phyloP scores from a whole-genome alignment of 768 basidiomycete species.

The Vararia minispora region DNA sequence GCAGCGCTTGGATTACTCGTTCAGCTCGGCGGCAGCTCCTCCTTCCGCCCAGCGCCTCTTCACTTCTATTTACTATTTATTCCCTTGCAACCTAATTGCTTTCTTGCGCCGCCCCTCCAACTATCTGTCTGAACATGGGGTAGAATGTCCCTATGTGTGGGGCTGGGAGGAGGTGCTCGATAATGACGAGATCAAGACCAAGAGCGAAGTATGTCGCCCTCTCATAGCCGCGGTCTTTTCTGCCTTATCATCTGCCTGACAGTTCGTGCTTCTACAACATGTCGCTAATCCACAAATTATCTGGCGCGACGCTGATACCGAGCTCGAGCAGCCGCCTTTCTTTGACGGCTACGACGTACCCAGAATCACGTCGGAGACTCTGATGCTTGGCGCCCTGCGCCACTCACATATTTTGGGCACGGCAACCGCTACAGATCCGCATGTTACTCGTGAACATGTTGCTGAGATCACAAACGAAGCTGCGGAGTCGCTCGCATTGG shows the following conservation, averaged over 20 bases:
- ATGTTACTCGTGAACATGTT: no score
- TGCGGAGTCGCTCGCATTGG: slow-evolving; percentile 5
- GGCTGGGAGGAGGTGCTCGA: slow-evolving; percentile 65
- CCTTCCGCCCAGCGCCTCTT: slow-evolving; percentile 62
- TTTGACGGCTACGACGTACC: slow-evolving; percentile 8
- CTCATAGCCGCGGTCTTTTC: not conserved
- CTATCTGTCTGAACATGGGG: slow-evolving; percentile 43
- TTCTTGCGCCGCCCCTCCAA: slow-evolving; percentile 62
- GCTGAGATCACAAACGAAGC: no score
- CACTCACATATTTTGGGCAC: slow-evolving; percentile 9
- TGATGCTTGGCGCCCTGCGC: slow-evolving; percentile 11
- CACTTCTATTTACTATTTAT: slow-evolving; percentile 78
- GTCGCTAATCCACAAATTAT: slow-evolving; percentile 11
- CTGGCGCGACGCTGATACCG: slow-evolving; percentile 9
- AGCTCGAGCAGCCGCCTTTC: slow-evolving; percentile 8
- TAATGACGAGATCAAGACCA: slow-evolving; percentile 55
- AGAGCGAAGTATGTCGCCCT: slow-evolving; percentile 47
- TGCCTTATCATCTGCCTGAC: not conserved
- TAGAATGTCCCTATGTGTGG: slow-evolving; percentile 51
- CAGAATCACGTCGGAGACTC: slow-evolving; percentile 10
- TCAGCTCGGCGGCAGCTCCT: slow-evolving; percentile 39
- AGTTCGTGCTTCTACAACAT: slow-evolving; percentile 13
- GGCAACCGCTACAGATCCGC: no score
- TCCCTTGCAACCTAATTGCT: slow-evolving; percentile 77
- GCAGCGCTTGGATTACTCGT: slow-evolving; percentile 53